Evolutionary conservation across 208 protist genomes (phyloP).

Genomic region (Acanthamoeba triangularis): DNA sequence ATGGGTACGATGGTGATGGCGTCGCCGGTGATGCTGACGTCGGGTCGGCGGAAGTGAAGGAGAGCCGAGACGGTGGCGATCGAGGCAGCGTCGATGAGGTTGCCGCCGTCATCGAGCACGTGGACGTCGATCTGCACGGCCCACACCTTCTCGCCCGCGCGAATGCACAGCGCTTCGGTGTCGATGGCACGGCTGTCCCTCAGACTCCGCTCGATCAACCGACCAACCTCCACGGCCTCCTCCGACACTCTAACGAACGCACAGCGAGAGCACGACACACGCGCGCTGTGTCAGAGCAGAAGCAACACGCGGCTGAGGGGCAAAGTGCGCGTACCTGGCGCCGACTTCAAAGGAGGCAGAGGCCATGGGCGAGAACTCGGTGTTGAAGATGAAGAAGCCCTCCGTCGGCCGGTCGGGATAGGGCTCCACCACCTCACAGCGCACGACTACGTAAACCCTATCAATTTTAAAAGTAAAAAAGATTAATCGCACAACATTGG

Average conservation of each 20-base stretch:
- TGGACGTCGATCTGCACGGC: constrained; percentile 93
- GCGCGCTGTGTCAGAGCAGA: not conserved
- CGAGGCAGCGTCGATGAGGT: constrained; percentile 93
- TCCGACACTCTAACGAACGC: constrained; percentile 17
- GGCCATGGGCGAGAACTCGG: constrained; percentile 93
- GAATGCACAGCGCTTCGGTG: constrained; percentile 97
- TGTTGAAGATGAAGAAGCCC: constrained; percentile 96
- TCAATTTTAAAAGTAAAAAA: not conserved
- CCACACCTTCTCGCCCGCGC: constrained; percentile 95
- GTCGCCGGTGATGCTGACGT: constrained; percentile 95
- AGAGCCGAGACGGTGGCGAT: constrained; percentile 95
- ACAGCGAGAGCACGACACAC: not conserved
- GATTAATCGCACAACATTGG: not conserved
- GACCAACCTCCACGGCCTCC: constrained; percentile 86
- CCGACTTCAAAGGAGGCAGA: constrained; percentile 85
- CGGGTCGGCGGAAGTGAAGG: constrained; percentile 96
- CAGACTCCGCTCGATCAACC: constrained; percentile 94
- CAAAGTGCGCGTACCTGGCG: not conserved
- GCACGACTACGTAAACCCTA: constrained; percentile 92
- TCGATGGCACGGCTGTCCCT: constrained; percentile 95
- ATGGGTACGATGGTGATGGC: constrained; percentile 82
- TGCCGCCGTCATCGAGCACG: constrained; percentile 97
- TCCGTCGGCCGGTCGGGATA: constrained; percentile 96
- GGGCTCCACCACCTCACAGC: constrained; percentile 96
- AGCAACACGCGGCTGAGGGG: not conserved